These are phyloP conservation scores for Fragaria iinumae DNA, from an alignment of 306 rosid genomes.

Conservation along the genomic window DNA sequence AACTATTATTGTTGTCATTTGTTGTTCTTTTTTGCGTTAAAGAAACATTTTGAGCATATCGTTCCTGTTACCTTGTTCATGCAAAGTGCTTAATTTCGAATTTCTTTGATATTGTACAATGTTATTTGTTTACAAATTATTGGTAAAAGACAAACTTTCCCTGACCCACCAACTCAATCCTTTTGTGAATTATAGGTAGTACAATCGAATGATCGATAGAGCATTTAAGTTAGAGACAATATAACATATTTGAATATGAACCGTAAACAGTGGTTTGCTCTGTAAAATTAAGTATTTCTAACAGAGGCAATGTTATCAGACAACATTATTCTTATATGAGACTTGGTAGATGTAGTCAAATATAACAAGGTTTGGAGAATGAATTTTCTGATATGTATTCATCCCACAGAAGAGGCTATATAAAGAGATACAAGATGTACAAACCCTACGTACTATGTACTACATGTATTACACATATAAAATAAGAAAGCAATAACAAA, in stretches of 20 bases:
- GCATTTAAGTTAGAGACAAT: background rate
- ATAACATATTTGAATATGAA: background rate
- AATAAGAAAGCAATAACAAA: no score
- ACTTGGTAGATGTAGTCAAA: background rate
- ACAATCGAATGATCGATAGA: background rate
- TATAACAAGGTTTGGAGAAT: no score
- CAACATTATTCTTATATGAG: background rate
- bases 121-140: no score
- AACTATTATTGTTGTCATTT: background rate
- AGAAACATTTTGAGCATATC: background rate
- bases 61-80: background rate
- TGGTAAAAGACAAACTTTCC: no score
- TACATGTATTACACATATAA: no score
- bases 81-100: background rate
- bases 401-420: no score
- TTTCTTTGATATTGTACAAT: background rate
- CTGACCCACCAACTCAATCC: no score
- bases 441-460: no score
- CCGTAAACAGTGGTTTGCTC: background rate
- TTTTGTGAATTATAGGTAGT: background rate
- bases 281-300: background rate
- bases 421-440: no score
- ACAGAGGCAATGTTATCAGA: background rate
- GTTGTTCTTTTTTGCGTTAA: background rate
- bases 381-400: no score